These are phyloP conservation scores for Tuber magnatum DNA, from an alignment of 495 filamentous ascomycete species.

Conservation along the genomic window DNA sequence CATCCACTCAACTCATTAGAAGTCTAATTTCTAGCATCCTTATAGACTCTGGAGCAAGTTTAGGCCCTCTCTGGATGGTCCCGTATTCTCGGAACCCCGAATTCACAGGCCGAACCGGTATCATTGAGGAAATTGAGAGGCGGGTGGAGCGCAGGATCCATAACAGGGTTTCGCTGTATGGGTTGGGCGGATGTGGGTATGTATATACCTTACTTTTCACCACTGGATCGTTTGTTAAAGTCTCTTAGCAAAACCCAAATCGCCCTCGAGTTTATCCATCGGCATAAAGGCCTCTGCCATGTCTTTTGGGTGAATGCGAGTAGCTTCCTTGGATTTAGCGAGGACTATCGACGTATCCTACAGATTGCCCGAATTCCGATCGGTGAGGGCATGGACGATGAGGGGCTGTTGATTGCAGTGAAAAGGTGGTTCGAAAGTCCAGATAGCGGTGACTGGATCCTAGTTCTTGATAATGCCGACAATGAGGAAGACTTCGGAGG, in stretches of 20 bases:
- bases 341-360: conserved; percentile 44
- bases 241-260: conserved; percentile 46
- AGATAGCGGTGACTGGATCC: conserved; percentile 32
- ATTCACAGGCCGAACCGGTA: conserved; percentile 44
- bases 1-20: neutral
- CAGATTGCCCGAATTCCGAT: conserved; percentile 33
- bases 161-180: conserved; percentile 42
- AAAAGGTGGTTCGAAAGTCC: conserved; percentile 22
- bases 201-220: conserved; percentile 12
- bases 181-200: conserved; percentile 49
- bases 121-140: conserved; percentile 40
- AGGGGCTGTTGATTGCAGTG: neutral
- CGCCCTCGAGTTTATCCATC: conserved; percentile 47
- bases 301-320: conserved; percentile 46
- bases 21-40: neutral
- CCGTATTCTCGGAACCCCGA: conserved; percentile 43
- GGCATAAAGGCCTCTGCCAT: conserved; percentile 3
- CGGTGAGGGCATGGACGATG: conserved; percentile 9
- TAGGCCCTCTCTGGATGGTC: conserved; percentile 12
- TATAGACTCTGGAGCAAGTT: neutral
- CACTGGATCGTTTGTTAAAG: conserved; percentile 3
- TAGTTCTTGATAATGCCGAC: conserved; percentile 44
- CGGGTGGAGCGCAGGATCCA: conserved; percentile 21
- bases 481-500: conserved; percentile 19
- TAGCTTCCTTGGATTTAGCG: conserved; percentile 38